Evolutionary conservation across 2,329 filamentous ascomycete species (phyloP).

Genomic region (Xylogone sp.): DNA sequence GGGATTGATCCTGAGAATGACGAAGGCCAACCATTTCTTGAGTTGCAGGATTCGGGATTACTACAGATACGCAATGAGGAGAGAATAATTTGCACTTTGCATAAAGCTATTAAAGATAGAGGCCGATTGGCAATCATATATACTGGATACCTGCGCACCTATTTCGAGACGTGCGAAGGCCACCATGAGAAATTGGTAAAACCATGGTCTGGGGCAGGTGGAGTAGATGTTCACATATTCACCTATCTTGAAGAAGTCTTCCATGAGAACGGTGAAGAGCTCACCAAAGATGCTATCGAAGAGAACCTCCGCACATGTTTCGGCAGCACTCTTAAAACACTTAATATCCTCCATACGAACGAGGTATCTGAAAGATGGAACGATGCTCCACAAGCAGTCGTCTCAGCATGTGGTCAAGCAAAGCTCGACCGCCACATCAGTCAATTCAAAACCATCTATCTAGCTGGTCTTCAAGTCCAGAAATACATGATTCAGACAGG

Average conservation of each 20-base stretch:
- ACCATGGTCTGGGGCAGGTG: slow-evolving; percentile 14
- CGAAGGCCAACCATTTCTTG: slow-evolving; percentile 8
- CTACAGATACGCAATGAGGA: slow-evolving; percentile 12
- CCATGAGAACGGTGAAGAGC: slow-evolving; percentile 9
- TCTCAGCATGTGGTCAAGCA: slow-evolving; percentile 8
- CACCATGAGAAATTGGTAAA: slow-evolving; percentile 16
- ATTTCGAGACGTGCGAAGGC: slow-evolving; percentile 14
- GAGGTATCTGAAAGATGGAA: slow-evolving; percentile 10
- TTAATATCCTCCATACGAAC: slow-evolving; percentile 8
- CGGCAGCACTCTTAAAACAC: slow-evolving; percentile 13
- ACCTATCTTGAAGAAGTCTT: slow-evolving; percentile 14
- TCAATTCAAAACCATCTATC: slow-evolving; percentile 7
- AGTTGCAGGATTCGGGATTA: slow-evolving; percentile 15
- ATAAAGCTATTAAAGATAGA: slow-evolving; percentile 13
- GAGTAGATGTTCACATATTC: slow-evolving; percentile 17
- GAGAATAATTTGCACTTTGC: slow-evolving; percentile 12
- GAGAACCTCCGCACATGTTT: slow-evolving; percentile 14
- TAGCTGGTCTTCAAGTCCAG: slow-evolving; percentile 1
- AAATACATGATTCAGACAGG: slow-evolving; percentile 3
- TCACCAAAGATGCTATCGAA: slow-evolving; percentile 8
- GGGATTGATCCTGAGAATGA: neutral
- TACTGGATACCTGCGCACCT: slow-evolving; percentile 16
- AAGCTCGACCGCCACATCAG: slow-evolving; percentile 15
- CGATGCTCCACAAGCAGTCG: slow-evolving; percentile 8
- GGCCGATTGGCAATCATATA: slow-evolving; percentile 17